Percentiles rank a stretch among this genome's conserved stretches.
phyloP scores from a whole-genome alignment of 1,284 basidiomycete species.

The Trametes hirsuta region DNA sequence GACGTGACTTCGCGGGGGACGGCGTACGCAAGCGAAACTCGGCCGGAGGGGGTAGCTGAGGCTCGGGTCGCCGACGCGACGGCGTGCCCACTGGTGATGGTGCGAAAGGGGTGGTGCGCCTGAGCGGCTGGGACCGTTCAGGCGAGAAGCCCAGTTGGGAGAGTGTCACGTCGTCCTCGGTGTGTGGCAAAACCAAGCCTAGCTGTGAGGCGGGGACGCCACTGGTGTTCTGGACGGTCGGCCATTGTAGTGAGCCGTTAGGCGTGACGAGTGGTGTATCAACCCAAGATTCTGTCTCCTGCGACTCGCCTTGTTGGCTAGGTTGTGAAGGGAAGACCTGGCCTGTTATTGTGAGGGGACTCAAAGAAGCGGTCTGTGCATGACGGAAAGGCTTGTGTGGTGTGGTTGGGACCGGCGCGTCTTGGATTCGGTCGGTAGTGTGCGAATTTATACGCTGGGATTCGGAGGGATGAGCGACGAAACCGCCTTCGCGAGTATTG shows the following conservation, averaged over 20 bases:
- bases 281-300: constrained; percentile 48
- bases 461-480: neutral
- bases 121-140: constrained; percentile 25
- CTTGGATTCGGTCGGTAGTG: neutral
- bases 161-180: constrained; percentile 38
- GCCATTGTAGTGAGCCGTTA: constrained; percentile 54
- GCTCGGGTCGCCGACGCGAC: constrained; percentile 1
- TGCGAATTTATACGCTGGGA: neutral
- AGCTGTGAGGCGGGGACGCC: constrained; percentile 43
- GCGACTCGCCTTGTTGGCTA: constrained; percentile 38
- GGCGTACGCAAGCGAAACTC: constrained; percentile 6
- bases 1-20: constrained; percentile 7
- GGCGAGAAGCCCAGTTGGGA: constrained; percentile 41
- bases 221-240: constrained; percentile 35
- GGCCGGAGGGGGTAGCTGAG: constrained; percentile 12
- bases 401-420: constrained; percentile 13
- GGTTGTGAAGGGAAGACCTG: constrained; percentile 18
- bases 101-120: neutral
- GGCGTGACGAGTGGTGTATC: constrained; percentile 59
- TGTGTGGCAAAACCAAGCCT: constrained; percentile 38
- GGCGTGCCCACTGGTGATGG: constrained; percentile 3
- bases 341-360: constrained; percentile 9
- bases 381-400: constrained; percentile 11
- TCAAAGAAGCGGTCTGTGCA: constrained; percentile 6
- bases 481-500: constrained; percentile 10